Conservation (phyloP, 768 basidiomycete species). For the Antrodiella citrinella region DNA sequence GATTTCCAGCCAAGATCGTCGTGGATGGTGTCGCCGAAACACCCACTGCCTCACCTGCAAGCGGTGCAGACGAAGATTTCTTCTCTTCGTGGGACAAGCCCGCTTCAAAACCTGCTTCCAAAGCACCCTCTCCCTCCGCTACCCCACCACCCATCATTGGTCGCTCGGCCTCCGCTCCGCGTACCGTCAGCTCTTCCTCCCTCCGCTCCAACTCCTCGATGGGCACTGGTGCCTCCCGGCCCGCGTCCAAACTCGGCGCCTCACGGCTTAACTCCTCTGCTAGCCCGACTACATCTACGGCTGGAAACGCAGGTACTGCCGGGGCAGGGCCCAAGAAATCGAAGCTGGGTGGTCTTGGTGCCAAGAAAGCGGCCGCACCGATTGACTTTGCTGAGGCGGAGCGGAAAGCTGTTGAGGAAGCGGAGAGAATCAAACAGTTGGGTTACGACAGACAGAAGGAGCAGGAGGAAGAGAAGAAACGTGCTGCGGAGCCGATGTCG, state of each 20-base stretch:
- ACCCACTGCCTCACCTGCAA: conserved; percentile 21
- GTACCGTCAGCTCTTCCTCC: conserved; percentile 61
- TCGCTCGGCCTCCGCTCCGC: conserved; percentile 39
- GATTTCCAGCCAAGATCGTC: conserved; percentile 68
- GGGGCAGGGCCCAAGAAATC: conserved; percentile 45
- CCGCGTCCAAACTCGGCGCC: conserved; percentile 31
- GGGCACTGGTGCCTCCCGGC: conserved; percentile 17
- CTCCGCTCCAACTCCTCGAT: conserved; percentile 36
- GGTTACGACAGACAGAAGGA: conserved; percentile 86
- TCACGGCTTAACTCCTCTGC: conserved; percentile 34
- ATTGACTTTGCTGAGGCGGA: conserved; percentile 96
- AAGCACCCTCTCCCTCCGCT: conserved; percentile 30
- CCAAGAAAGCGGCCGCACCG: conserved; percentile 71
- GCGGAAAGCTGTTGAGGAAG: conserved; percentile 82
- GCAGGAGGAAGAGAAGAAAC: conserved; percentile 71
- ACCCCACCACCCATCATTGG: conserved; percentile 58
- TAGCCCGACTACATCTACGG: conserved; percentile 18
- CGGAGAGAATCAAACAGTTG: conserved; percentile 83
- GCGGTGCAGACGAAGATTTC: conserved; percentile 69
- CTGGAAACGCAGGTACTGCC: conserved; percentile 19
- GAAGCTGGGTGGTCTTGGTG: conserved; percentile 74
- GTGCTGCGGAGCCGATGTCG: conserved; percentile 37
- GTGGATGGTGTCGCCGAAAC: conserved; percentile 62
- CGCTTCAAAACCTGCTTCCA: conserved; percentile 23
- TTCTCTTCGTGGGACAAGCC: conserved; percentile 97